These are phyloP conservation scores for Fusarium torreyae DNA, from an alignment of 2,329 filamentous ascomycete genomes.

Conservation along the genomic window DNA sequence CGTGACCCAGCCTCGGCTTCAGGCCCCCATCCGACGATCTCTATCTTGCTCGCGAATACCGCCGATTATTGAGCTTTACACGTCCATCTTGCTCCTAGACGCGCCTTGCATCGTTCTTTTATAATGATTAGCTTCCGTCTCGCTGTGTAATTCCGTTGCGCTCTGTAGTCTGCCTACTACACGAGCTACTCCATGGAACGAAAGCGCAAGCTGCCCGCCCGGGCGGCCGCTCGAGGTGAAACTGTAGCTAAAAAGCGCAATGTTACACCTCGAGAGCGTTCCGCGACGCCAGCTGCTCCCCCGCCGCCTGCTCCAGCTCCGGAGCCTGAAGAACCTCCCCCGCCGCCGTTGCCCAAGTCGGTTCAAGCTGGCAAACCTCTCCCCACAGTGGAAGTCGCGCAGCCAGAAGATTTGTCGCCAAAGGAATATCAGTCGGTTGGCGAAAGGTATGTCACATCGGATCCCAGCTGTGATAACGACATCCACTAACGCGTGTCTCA, in stretches of 20 bases:
- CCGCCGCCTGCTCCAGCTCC: conserved; percentile 53
- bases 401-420: conserved; percentile 73
- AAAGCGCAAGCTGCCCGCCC: conserved; percentile 76
- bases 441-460: conserved; percentile 70
- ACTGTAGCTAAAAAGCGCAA: conserved; percentile 73
- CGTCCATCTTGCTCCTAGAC: conserved; percentile 36
- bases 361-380: conserved; percentile 77
- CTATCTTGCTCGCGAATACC: not conserved
- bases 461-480: not conserved
- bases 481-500: conserved; percentile 45
- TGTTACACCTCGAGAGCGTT: conserved; percentile 68
- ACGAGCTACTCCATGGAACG: conserved; percentile 67
- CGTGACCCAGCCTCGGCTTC: conserved; percentile 29
- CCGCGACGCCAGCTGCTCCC: conserved; percentile 63
- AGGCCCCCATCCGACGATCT: not conserved
- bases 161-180: conserved; percentile 28
- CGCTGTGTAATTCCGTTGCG: conserved; percentile 41
- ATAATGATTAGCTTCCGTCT: conserved; percentile 51
- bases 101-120: conserved; percentile 52
- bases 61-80: conserved; percentile 21
- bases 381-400: conserved; percentile 77
- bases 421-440: conserved; percentile 81
- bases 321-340: conserved; percentile 52
- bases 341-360: conserved; percentile 70
- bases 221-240: conserved; percentile 73